Evolutionary conservation across 2,329 filamentous ascomycete species (phyloP), one percentile per base, ranked within the genome.

Genomic region (Paecilomyces sp.): DNA sequence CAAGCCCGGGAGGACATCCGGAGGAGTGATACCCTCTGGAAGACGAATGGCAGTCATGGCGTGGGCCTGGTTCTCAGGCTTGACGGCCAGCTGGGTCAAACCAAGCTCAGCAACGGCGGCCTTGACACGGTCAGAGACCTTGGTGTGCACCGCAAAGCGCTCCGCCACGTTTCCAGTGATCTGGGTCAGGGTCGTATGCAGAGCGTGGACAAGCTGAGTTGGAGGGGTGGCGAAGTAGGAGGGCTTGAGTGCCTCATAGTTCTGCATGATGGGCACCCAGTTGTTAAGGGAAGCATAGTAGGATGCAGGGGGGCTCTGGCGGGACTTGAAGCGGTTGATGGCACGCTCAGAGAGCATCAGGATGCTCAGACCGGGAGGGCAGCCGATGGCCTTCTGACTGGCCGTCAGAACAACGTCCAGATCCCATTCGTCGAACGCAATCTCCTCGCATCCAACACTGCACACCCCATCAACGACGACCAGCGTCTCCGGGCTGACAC

Each of bases 241-340:
- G 41, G 94, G 86, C 81, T 97, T 99, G 82, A 92, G 91, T 64
- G 91, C 91, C 80, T 99, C 94, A 77, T 99, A 99, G 80, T 97
- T 97, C 80, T 94, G 87, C 93, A 99, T 97, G 77, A 99, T 94
- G 54, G 93, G 93, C 60, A 92, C 81, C 94, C 94, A 99, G 79
- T 97, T 97, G 83, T 92, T 92, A 82, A 97, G 91, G 12, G 90
- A 96, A 58, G 90, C 92, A 77, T 97, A 99, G 83, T 97, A 99
- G 24, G 92, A 90, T 22, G 86, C 83, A 1, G 92, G 90, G 12
- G 89, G 88, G 11, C 86, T 88, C 81, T 93, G 93, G 73, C 94
- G 85, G 68, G 82, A 84, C 77, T 93, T 86, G 77, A 95, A 89
- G 11, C 81, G 80, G 70, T 94, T 83, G 67, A 99, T 90, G 52